Evolutionary conservation across 495 filamentous ascomycete genomes (phyloP), one percentile per base, ranked within the genome.

Genomic region (Bombardia bombarda): DNA sequence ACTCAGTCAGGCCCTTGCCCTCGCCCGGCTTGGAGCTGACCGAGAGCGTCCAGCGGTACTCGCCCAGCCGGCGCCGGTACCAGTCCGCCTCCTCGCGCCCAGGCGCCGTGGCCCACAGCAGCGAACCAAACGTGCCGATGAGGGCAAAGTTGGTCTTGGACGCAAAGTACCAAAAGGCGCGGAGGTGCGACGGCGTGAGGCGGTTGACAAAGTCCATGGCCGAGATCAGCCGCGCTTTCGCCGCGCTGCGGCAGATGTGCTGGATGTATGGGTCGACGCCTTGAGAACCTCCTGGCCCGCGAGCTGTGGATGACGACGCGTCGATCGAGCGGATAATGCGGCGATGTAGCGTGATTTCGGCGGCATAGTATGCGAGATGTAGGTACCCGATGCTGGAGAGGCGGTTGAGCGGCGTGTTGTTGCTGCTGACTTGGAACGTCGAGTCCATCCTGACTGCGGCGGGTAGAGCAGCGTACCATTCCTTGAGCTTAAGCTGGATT

Each of bases 21-120:
- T 81, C 76, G 20, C 89, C 89, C 30, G 83, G 80, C 54, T 88
- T 87, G 46, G 78, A 79, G 60, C 79, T 85, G 24, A 97, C 90
- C 26, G 80, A 82, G 46, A 98, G 68, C 1, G 90, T 96, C 92
- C 92, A 98, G 34, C 87, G 71, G 58, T 95, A 96, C 68, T 98
- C 92, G 45, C 79, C 79, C 9, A 96, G 69, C 3, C 92, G 70
- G 2, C 83, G 73, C 17, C 84, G 79, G 65, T 98, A 98, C 74
- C 95, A 98, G n/a, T 93, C 88, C 3, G 86, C 87, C 63, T 98
- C 92, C 61, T 97, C 90, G 16, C 77, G 72, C 9, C 82, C 85
- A 0, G 90, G 90, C 0, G 83, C 81, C 0, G 88, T 92, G 20
- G 90, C 86, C 73, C 86, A 89, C 0, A 98, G 76, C 6, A 97